Evolutionary conservation across 1,284 basidiomycete species (phyloP).

Genomic region (Vanrija sp.): DNA sequence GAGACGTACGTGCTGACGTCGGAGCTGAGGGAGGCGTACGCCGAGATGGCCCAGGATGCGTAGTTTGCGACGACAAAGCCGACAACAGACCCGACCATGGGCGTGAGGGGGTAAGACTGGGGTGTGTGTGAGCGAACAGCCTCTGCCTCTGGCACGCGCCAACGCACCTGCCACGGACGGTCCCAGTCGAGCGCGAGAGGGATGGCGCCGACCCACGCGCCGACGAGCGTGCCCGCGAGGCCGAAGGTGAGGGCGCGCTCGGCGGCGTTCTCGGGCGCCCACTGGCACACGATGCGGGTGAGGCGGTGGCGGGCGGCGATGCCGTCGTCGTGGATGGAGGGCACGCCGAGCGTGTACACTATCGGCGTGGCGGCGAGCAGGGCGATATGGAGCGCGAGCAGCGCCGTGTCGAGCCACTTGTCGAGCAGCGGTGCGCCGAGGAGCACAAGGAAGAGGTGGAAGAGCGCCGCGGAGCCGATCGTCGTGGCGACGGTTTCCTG

Average conservation of each 20-base stretch:
- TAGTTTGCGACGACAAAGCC: constrained; percentile 67
- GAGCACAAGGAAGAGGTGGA: constrained; percentile 57
- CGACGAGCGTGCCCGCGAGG: constrained; percentile 64
- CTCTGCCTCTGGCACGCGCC: neutral
- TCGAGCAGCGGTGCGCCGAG: constrained; percentile 68
- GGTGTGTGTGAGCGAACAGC: constrained; percentile 11
- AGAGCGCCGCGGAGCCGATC: constrained; percentile 52
- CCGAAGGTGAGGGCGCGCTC: constrained; percentile 80
- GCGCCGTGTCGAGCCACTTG: constrained; percentile 60
- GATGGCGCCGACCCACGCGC: constrained; percentile 73
- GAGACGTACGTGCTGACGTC: constrained; percentile 42
- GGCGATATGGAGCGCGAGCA: constrained; percentile 66
- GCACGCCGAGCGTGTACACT: constrained; percentile 66
- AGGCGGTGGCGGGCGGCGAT: constrained; percentile 52
- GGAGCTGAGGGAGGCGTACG: constrained; percentile 31
- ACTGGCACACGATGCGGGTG: constrained; percentile 71
- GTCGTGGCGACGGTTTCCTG: constrained; percentile 60
- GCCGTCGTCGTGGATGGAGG: constrained; percentile 47
- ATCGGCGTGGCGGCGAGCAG: constrained; percentile 65
- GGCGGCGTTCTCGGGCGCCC: constrained; percentile 62
- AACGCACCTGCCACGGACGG: constrained; percentile 82
- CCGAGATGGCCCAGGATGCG: constrained; percentile 56
- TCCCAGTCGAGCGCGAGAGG: constrained; percentile 92
- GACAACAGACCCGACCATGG: constrained; percentile 59
- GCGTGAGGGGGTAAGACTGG: constrained; percentile 71